Conservation (phyloP, 2,329 filamentous ascomycete species). For the Calonectria pseudoturangicola region DNA sequence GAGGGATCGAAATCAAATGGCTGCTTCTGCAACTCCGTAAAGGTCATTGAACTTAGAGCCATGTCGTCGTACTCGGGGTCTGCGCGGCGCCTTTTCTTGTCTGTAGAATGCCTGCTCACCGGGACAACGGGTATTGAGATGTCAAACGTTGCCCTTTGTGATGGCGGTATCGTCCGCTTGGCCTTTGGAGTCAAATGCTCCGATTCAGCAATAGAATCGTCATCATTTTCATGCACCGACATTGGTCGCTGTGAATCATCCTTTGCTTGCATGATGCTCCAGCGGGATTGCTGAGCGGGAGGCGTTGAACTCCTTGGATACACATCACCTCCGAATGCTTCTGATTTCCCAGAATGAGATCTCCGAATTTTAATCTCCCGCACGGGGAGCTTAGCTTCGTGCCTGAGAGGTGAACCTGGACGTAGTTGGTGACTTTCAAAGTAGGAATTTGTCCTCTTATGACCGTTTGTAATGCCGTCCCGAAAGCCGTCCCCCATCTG, state of each 20-base stretch:
- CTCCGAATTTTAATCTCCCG: slow-evolving; percentile 60
- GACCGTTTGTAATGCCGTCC: slow-evolving; percentile 46
- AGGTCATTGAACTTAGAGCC: slow-evolving; percentile 72
- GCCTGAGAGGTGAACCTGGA: slow-evolving; percentile 51
- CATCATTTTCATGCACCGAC: slow-evolving; percentile 49
- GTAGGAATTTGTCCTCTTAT: slow-evolving; percentile 44
- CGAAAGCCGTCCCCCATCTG: slow-evolving; percentile 60
- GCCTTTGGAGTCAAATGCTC: slow-evolving; percentile 49
- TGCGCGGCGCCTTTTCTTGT: slow-evolving; percentile 65
- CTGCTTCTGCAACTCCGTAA: slow-evolving; percentile 69
- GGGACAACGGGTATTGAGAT: slow-evolving; percentile 51
- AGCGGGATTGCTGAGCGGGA: slow-evolving; percentile 47
- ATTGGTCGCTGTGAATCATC: slow-evolving; percentile 45
- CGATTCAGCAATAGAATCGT: slow-evolving; percentile 52
- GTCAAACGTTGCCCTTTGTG: slow-evolving; percentile 48
- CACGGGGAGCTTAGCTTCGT: slow-evolving; percentile 61
- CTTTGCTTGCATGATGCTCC: slow-evolving; percentile 45
- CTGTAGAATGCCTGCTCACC: slow-evolving; percentile 45
- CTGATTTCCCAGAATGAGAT: slow-evolving; percentile 50
- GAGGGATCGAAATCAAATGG: slow-evolving; percentile 75
- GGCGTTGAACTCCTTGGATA: slow-evolving; percentile 53
- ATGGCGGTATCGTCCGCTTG: slow-evolving; percentile 48
- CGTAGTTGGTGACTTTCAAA: slow-evolving; percentile 45
- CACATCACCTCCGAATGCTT: slow-evolving; percentile 44
- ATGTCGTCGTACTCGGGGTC: slow-evolving; percentile 75